Base-by-base conservation (phyloP, 2,329 filamentous ascomycete genomes). In the Graphilbum sp. region DNA sequence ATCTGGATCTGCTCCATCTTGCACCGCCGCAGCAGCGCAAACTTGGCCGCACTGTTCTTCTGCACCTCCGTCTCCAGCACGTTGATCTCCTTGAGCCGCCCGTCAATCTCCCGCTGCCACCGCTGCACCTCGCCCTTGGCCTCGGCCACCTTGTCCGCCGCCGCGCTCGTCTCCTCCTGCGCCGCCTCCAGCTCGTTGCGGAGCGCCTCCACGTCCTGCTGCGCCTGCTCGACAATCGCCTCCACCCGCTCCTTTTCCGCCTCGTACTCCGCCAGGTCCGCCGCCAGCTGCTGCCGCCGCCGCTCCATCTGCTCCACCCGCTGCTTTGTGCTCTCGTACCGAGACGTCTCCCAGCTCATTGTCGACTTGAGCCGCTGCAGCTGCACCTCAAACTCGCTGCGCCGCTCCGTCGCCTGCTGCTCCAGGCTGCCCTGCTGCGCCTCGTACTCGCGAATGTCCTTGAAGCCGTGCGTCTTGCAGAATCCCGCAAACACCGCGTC, bases 1-100 rank as follows among this genome's bases (percentile, higher is more conserved):
- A 98, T 70, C 45, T 80, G 75, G 47, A 96, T 83, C 52, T 95
- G 87, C 54, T 96, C 88, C 34, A 98, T 75, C 54, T 92, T 88
- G 64, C 88, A 96, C 44, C 84, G 76, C 52, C 86, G 76, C 37
- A 98, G 69, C 34, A 93, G 63, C 33, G 77, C 77, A 53, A 94
- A 94, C 53, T 90, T 83, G 49, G 74, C 76, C 0, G 85, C 78
- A 41, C 80, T 83, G 51, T 85, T 85, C 50, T 81, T 83, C 56
- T 94, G 85, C 36, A 93, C 76, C 43, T 86, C 79, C 2, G 79
- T 78, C 56, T 96, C 87, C n/a, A 92, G 63, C 6, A 67, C 71
- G 41, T 73, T 75, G 41, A 98, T 81, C 32, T 76, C 75, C 51
- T 82, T 87, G 37, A 82, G 65, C 38, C 64, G 59, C 15, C 52